These are phyloP conservation scores for Mucor sp. DNA, from an alignment of 371 early-diverging fungal genomes.

Conservation along the genomic window DNA sequence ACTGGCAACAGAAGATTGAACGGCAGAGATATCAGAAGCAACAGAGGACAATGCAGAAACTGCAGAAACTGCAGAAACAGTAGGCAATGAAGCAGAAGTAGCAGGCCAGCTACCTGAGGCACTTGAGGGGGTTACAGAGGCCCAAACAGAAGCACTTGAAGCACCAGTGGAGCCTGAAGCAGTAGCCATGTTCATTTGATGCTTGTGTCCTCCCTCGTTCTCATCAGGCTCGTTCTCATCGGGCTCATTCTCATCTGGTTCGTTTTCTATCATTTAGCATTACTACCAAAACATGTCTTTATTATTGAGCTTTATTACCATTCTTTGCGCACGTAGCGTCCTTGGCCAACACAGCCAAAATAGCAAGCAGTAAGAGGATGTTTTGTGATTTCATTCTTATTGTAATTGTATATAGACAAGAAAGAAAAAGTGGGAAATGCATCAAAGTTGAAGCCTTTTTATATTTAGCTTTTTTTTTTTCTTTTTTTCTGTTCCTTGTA, in stretches of 20 bases:
- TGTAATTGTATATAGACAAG: background rate
- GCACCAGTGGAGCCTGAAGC: background rate
- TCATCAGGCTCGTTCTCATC: constrained; percentile 9
- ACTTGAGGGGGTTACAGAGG: constrained; percentile 5
- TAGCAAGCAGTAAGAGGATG: constrained; percentile 12
- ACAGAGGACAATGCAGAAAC: constrained; percentile 1
- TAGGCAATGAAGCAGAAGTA: constrained; percentile 1
- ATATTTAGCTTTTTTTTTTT: background rate
- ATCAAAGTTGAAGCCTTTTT: constrained; percentile 2
- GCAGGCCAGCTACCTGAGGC: background rate
- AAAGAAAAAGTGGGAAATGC: background rate
- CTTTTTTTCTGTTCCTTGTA: background rate
- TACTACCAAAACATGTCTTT: background rate
- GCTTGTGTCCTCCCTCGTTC: background rate
- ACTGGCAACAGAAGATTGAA: constrained; percentile 4
- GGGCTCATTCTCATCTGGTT: constrained; percentile 8
- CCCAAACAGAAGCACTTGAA: background rate
- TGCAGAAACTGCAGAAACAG: constrained; percentile 2
- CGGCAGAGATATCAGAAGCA: constrained; percentile 2
- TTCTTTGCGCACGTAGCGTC: constrained; percentile 6
- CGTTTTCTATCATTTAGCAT: constrained; percentile 3
- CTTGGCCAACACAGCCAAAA: constrained; percentile 10
- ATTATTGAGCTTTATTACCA: background rate
- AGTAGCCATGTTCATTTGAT: background rate
- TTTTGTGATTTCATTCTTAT: constrained; percentile 16